These are phyloP conservation scores for Spiraea crenata DNA, from an alignment of 331 rosid species.

Conservation along the genomic window DNA sequence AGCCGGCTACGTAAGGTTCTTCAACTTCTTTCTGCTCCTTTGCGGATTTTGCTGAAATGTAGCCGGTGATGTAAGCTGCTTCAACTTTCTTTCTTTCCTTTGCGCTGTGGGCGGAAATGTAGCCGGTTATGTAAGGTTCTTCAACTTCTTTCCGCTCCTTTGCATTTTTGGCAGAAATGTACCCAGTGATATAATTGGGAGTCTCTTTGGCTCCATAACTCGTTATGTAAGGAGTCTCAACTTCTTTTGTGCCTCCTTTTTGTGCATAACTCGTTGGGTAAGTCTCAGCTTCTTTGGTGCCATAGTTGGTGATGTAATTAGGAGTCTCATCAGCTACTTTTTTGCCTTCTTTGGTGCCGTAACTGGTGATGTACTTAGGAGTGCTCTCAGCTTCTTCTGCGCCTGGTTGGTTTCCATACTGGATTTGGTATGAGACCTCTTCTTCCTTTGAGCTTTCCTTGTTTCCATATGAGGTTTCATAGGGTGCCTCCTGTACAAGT, in stretches of 20 bases:
- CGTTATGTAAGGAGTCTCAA: background rate
- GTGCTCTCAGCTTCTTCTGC: background rate
- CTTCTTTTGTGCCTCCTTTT: background rate
- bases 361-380: background rate
- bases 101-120: background rate
- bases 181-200: background rate
- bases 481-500: background rate
- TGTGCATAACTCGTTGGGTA: background rate
- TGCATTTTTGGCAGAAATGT: background rate
- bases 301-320: background rate
- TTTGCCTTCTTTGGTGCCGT: background rate
- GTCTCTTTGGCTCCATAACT: background rate
- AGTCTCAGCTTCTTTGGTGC: background rate
- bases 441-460: background rate
- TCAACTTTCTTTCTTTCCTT: no score
- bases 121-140: no score
- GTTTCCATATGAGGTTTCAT: background rate
- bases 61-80: background rate
- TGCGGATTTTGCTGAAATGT: background rate
- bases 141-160: background rate
- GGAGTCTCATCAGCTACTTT: background rate
- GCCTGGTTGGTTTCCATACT: background rate
- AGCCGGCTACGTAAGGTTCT: background rate
- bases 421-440: background rate
- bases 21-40: background rate